Evolutionary conservation across 768 basidiomycete genomes (phyloP).

Genomic region (Tephrocybe rancida): DNA sequence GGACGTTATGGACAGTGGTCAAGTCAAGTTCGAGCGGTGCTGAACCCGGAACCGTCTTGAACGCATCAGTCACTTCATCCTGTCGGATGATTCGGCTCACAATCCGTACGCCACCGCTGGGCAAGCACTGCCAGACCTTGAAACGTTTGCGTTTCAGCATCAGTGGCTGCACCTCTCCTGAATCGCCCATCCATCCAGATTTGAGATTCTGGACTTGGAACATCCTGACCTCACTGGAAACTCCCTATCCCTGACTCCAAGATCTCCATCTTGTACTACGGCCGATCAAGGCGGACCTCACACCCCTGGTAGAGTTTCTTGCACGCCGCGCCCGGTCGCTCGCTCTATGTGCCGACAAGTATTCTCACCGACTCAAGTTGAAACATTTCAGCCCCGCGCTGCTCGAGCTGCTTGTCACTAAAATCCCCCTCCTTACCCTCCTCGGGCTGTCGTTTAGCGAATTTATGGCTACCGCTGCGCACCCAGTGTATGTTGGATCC

Average conservation of each 20-base stretch:
- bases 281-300: slow-evolving; percentile 36
- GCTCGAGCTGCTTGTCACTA: slow-evolving; percentile 22
- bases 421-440: slow-evolving; percentile 21
- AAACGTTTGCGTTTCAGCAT: slow-evolving; percentile 37
- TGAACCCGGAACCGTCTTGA: too few relatives aligned
- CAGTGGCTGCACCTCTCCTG: slow-evolving; percentile 25
- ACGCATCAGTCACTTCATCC: too few relatives aligned
- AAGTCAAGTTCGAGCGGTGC: too few relatives aligned
- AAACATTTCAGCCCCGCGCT: slow-evolving; percentile 25
- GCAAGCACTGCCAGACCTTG: slow-evolving; percentile 34
- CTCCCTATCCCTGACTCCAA: slow-evolving; percentile 33
- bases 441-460: slow-evolving; percentile 26
- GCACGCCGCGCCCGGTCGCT: slow-evolving; percentile 25
- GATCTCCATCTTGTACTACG: slow-evolving; percentile 37
- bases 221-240: slow-evolving; percentile 30
- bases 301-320: slow-evolving; percentile 32
- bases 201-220: slow-evolving; percentile 44
- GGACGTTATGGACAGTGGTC: too few relatives aligned
- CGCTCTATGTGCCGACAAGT: slow-evolving; percentile 12
- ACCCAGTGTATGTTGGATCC: neutral
- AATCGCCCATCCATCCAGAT: slow-evolving; percentile 24
- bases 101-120: too few relatives aligned
- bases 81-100: too few relatives aligned
- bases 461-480: slow-evolving; percentile 10
- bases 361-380: slow-evolving; percentile 17